Evolutionary conservation across 1,284 basidiomycete genomes (phyloP).

Genomic region (Ustilago shanxiensis): DNA sequence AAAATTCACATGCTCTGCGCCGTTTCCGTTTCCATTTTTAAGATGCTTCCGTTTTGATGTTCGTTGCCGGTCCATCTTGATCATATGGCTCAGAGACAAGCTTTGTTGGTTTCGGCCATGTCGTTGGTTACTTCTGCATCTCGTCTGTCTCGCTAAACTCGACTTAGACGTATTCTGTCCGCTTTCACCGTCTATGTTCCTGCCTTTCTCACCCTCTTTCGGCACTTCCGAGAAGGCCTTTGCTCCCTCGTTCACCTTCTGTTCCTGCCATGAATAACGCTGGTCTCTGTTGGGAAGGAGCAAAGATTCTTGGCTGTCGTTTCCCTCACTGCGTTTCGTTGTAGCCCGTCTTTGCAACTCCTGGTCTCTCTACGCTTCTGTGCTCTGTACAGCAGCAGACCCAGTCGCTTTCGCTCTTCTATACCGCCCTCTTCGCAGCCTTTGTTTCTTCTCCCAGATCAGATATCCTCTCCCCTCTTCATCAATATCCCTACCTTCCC

Average conservation of each 20-base stretch:
- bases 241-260: background rate
- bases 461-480: background rate
- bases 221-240: background rate
- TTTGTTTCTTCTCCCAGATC: background rate
- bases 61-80: background rate
- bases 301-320: slow-evolving; percentile 5
- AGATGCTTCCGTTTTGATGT: background rate
- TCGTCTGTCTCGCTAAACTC: slow-evolving; percentile 15
- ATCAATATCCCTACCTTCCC: background rate
- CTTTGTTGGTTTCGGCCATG: slow-evolving; percentile 6
- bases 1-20: background rate
- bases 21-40: background rate
- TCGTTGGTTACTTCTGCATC: slow-evolving; percentile 6
- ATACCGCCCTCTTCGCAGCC: background rate
- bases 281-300: background rate
- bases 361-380: too few relatives aligned
- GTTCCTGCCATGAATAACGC: slow-evolving; percentile 1
- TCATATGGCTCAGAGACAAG: background rate
- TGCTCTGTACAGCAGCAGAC: too few relatives aligned
- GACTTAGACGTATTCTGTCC: background rate
- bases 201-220: background rate
- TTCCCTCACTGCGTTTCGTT: too few relatives aligned
- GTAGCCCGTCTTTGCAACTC: background rate
- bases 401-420: too few relatives aligned
- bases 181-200: slow-evolving; percentile 1